Evolutionary conservation across 208 protist species (phyloP).

Genomic region (Trypanosoma mega): DNA sequence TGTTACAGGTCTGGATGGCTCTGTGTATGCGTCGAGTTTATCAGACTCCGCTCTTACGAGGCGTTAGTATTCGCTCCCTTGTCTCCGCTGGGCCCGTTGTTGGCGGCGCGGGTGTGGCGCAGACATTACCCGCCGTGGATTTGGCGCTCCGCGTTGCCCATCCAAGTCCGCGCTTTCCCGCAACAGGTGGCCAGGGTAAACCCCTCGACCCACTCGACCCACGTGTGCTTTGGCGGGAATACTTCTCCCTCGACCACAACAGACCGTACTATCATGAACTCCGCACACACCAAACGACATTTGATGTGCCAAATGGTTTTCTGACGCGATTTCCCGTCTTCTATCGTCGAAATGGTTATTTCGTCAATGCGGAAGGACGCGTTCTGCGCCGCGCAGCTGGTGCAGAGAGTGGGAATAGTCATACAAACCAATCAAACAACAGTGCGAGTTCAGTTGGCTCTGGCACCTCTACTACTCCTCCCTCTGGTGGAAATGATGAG

Average conservation of each 20-base stretch:
- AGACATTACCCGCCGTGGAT: constrained; percentile 53
- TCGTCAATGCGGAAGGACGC: constrained; percentile 44
- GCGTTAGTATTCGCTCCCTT: too few species aligned
- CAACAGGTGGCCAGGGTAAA: constrained; percentile 37
- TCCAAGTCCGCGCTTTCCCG: constrained; percentile 50
- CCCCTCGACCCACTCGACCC: constrained; percentile 45
- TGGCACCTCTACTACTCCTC: background rate
- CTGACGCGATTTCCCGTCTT: constrained; percentile 70
- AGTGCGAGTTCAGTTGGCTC: background rate
- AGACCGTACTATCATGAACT: constrained; percentile 82
- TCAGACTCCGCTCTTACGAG: too few species aligned
- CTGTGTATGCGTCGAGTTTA: too few species aligned
- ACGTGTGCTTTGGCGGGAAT: constrained; percentile 67
- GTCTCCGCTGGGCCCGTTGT: too few species aligned
- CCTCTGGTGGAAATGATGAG: background rate
- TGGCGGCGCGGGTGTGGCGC: too few species aligned
- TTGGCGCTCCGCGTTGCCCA: constrained; percentile 41
- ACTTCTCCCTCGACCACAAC: constrained; percentile 57
- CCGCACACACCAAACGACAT: constrained; percentile 52
- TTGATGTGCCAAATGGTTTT: constrained; percentile 74
- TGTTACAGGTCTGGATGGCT: too few species aligned
- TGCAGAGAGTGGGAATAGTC: background rate
- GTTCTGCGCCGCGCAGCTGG: constrained; percentile 27
- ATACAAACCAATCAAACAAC: background rate
- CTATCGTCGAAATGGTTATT: constrained; percentile 41